Evolutionary conservation across 2,329 filamentous ascomycete species (phyloP), one percentile per base, ranked within the genome.

Genomic region (Paracorniculantispora psalliotae): DNA sequence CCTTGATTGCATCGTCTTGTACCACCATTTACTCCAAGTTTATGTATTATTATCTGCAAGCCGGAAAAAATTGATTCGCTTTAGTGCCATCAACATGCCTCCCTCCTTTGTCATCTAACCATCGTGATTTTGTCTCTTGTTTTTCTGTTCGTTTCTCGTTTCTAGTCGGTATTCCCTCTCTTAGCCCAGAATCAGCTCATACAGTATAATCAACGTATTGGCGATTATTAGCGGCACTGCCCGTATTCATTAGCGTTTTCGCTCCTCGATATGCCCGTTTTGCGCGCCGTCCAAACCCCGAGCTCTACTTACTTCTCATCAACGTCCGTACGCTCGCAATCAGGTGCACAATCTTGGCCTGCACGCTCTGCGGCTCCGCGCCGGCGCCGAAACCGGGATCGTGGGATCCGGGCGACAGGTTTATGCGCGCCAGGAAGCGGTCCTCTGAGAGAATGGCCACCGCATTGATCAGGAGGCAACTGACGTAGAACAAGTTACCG

Each of bases 391-490:
- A 94, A 39, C 84, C 83, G 1, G 88, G 85, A 65, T 93, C 89
- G 64, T 77, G 74, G 44, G 80, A 76, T 58, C 78, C 75, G 2
- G 80, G 78, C 6, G 81, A 90, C 83, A 90, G 91, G 68, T 90
- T 90, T 69, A 96, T 92, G 61, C 67, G 85, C 80, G 87, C 72
- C 63, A 94, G 87, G 72, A 94, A 93, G 62, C 90, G 86, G 76
- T 94, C 90, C 82, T 94, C 91, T 66, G 89, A 93, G 62, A 96
- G 86, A 68, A 96, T 84, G 59, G 90, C 90, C 68, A 96, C 88
- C 64, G 90, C 89, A 75, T 96, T 96, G 74, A 92, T 84, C 69
- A 96, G 81, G 69, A 96, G 88, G 70, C 92, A 79, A 63, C 84
- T 82, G 65, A 91, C 89, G 71, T 91, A 90, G 70, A 91, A 79